Conservation (phyloP, 78 protist species). For the Reticulomyxa filosa region DNA sequence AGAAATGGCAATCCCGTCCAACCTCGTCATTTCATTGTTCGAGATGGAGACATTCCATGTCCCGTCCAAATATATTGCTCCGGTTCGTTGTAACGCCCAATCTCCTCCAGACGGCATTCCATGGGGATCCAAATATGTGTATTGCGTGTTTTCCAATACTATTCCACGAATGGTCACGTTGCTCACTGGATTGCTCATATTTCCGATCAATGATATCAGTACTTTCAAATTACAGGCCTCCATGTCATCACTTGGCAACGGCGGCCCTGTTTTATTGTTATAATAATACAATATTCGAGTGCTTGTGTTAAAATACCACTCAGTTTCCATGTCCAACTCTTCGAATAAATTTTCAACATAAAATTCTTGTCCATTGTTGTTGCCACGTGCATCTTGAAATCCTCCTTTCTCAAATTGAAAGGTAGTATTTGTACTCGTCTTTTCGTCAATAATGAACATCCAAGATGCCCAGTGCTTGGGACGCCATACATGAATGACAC, state of each 20-base stretch:
- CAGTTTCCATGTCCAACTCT: constrained; percentile 23
- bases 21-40: background rate
- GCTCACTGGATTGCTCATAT: background rate
- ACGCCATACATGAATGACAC: constrained; percentile 15
- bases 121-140: constrained; percentile 20
- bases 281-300: background rate
- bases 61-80: background rate
- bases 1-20: background rate
- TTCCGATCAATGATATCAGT: background rate
- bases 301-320: constrained; percentile 8
- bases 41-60: background rate
- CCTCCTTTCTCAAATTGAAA: too few species aligned
- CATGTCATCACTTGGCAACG: background rate
- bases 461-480: constrained; percentile 15
- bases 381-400: constrained; percentile 20
- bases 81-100: constrained; percentile 21
- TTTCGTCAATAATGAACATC: too few species aligned
- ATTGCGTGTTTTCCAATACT: background rate
- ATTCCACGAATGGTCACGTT: background rate
- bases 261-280: background rate
- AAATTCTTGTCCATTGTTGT: background rate
- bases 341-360: constrained; percentile 20
- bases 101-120: constrained; percentile 31
- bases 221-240: background rate
- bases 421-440: too few species aligned